phyloP scores from a whole-genome alignment of 192 early-diverging fungal genomes.

The Podochytrium sp. region DNA sequence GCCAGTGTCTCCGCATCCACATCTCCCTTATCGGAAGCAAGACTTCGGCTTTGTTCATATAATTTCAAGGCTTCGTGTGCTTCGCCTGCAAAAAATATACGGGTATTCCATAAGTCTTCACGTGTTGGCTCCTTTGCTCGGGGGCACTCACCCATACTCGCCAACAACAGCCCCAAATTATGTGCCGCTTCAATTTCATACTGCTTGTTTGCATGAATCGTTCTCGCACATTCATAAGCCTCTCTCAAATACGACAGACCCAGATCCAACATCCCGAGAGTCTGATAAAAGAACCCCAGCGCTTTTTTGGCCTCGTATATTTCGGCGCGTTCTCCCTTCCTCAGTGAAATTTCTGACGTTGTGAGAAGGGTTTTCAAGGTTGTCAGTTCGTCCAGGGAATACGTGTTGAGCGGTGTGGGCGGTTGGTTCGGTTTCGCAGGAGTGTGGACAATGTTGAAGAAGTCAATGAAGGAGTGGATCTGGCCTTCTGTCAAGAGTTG shows the following conservation, averaged over 20 bases:
- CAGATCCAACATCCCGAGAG: conserved; percentile 17
- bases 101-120: background rate
- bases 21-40: conserved; percentile 33
- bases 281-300: conserved; percentile 43
- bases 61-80: conserved; percentile 40
- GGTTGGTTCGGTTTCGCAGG: background rate
- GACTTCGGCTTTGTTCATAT: conserved; percentile 40
- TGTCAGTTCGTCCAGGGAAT: conserved; percentile 17
- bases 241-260: conserved; percentile 42
- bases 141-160: conserved; percentile 18
- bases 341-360: conserved; percentile 33
- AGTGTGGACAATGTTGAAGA: conserved; percentile 43
- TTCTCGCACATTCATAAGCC: conserved; percentile 34
- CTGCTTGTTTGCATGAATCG: conserved; percentile 28
- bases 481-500: conserved; percentile 49
- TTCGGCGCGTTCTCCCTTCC: conserved; percentile 16
- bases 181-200: conserved; percentile 47
- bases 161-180: conserved; percentile 40
- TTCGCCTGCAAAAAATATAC: conserved; percentile 14
- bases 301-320: conserved; percentile 45
- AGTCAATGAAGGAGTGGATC: conserved; percentile 46
- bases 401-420: background rate
- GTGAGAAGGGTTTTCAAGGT: conserved; percentile 45
- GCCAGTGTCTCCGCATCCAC: conserved; percentile 31
- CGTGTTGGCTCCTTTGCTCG: background rate